Evolutionary conservation across 768 basidiomycete species (phyloP), one percentile per base, ranked within the genome.

Genomic region (Rhodotorula paludigena): DNA sequence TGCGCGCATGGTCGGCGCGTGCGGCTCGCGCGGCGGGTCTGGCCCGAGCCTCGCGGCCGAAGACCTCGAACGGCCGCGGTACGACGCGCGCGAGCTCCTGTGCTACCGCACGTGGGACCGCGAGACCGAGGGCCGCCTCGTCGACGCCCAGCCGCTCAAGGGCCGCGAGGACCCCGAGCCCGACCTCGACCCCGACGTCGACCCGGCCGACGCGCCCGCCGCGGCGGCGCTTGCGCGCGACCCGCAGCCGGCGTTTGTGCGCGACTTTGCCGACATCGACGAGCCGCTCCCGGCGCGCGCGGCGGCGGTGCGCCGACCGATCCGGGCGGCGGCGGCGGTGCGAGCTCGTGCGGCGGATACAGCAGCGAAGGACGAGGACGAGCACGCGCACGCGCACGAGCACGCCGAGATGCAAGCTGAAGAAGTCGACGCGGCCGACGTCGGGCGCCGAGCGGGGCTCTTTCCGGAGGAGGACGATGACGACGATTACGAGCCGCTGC

Each of bases 41-140:
- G n/a, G n/a, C n/a, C 57, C 36, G 10, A 11, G 25, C 9, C 36
- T 55, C 54, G 38, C n/a, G 35, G 20, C 21, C 21, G 23, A 28
- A 7, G 35, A 30, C 38, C n/a, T 38, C 36, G 36, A n/a, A 9
- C 45, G 18, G 12, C 69, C 67, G 39, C 28, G 63, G 35, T 72
- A 61, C 71, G 66, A 76, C 52, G 73, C 75, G 39, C 55, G 63
- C 38, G 72, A 73, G 63, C 57, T 76, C n/a, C 53, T 76, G 25
- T 76, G 74, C 45, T 32, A 49, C n/a, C 58, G 65, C 32, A 28
- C 21, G 21, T 67, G 59, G 56, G 63, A 61, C 35, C n/a, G 56
- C 15, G 56, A 58, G 20, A 42, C 48, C 15, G 30, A 61, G 42
- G 59, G 52, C 9, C 16, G 57, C 6, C 45, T 69, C 7, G 63